Evolutionary conservation across 306 rosid species (phyloP).

Genomic region (Begonia loranthoides): DNA sequence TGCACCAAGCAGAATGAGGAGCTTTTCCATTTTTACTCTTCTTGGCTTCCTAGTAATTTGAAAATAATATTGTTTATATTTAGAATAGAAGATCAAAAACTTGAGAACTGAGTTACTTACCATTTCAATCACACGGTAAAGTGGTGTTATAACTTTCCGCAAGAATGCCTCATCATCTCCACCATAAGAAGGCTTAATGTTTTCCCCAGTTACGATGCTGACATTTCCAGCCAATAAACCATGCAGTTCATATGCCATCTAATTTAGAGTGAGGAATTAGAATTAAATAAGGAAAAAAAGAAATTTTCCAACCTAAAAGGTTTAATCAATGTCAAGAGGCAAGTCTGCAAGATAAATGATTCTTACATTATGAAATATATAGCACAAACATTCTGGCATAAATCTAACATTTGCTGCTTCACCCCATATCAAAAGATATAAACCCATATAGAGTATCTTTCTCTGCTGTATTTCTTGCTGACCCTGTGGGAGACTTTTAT

Average conservation of each 20-base stretch:
- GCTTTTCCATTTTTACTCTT: slow-evolving; percentile 65
- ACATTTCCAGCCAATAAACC: slow-evolving; percentile 98
- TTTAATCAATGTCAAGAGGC: slow-evolving; percentile 1
- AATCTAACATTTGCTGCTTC: slow-evolving; percentile 88
- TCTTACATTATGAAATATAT: slow-evolving; percentile 87
- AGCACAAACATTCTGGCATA: slow-evolving; percentile 93
- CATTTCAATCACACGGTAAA: slow-evolving; percentile 69
- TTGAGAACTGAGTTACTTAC: slow-evolving; percentile 21
- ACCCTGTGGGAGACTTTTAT: slow-evolving; percentile 73
- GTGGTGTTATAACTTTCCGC: slow-evolving; percentile 77
- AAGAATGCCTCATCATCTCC: slow-evolving; percentile 95
- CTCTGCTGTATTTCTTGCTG: slow-evolving; percentile 78
- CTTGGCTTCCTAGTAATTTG: slow-evolving; percentile 51
- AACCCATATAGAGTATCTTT: slow-evolving; percentile 88
- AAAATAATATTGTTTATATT: slow-evolving; percentile 4
- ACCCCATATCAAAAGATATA: slow-evolving; percentile 94
- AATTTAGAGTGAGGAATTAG: background rate
- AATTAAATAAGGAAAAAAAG: no score
- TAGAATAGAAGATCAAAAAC: slow-evolving; percentile 14
- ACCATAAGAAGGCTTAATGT: slow-evolving; percentile 96
- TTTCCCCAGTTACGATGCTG: slow-evolving; percentile 96
- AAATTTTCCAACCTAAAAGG: slow-evolving; percentile 1
- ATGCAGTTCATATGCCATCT: slow-evolving; percentile 98
- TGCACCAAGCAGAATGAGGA: slow-evolving; percentile 80
- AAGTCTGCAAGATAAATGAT: slow-evolving; percentile 11